phyloP scores from a whole-genome alignment of 176 grass and related monocot genomes.

The Lolium multiflorum region DNA sequence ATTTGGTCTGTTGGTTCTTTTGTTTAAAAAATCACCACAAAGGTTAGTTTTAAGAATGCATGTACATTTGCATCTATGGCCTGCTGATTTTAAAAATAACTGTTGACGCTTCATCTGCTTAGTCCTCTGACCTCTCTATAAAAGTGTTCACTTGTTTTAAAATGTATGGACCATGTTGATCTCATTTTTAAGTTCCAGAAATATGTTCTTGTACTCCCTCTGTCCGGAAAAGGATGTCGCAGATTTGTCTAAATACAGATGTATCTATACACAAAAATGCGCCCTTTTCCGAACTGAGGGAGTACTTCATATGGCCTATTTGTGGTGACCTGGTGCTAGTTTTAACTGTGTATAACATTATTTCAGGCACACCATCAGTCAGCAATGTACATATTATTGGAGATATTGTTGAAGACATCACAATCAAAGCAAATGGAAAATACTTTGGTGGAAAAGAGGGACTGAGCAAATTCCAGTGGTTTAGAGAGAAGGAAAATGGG shows the following conservation, averaged over 20 bases:
- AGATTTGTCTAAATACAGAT: no score
- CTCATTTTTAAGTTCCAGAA: slow-evolving; percentile 37
- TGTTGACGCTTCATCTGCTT: slow-evolving; percentile 41
- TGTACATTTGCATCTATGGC: slow-evolving; percentile 21
- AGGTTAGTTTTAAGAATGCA: neutral
- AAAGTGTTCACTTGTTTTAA: slow-evolving; percentile 24
- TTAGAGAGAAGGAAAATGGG: slow-evolving; percentile 83
- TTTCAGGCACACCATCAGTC: slow-evolving; percentile 93
- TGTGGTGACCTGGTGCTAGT: neutral
- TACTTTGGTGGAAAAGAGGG: slow-evolving; percentile 98
- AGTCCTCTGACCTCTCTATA: slow-evolving; percentile 1
- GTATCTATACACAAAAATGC: no score
- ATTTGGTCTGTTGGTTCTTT: neutral
- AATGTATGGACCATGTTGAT: slow-evolving; percentile 5
- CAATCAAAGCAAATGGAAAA: slow-evolving; percentile 65
- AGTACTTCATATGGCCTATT: neutral
- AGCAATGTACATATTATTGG: slow-evolving; percentile 76
- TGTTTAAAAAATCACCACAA: slow-evolving; percentile 23
- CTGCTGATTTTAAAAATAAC: slow-evolving; percentile 6
- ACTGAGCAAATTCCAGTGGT: slow-evolving; percentile 85
- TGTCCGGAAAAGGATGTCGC: no score
- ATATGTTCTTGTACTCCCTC: neutral
- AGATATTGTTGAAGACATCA: slow-evolving; percentile 83
- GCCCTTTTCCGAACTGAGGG: no score
- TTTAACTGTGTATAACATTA: slow-evolving; percentile 27